Conservation (phyloP, 23 red algal genomes). For the Porphyridium purpureum region DNA sequence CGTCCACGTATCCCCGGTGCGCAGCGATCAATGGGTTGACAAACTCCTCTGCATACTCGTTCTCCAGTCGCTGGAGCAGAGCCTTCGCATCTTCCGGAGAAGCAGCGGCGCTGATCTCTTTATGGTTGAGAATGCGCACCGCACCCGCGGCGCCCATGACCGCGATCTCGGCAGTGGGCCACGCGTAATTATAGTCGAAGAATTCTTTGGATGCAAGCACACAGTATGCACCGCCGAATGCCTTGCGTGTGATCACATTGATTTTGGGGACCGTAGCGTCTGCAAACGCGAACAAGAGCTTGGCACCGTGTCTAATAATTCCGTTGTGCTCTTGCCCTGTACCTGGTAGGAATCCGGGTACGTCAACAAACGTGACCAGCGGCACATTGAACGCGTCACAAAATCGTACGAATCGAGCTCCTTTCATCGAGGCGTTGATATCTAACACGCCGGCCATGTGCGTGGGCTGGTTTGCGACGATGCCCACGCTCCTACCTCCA, state of each 20-base stretch:
- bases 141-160: conserved; percentile 52
- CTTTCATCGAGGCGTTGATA: conserved; percentile 41
- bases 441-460: conserved; percentile 29
- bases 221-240: conserved; percentile 53
- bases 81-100: background rate
- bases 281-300: conserved; percentile 46
- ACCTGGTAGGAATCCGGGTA: conserved; percentile 52
- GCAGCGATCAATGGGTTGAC: conserved; percentile 8
- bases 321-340: conserved; percentile 32
- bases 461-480: conserved; percentile 39
- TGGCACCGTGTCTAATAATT: conserved; percentile 52
- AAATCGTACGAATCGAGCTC: conserved; percentile 55
- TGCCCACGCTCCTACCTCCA: conserved; percentile 16
- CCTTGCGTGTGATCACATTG: conserved; percentile 35
- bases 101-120: background rate
- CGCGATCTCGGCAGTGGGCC: conserved; percentile 41
- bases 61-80: background rate
- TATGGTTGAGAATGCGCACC: conserved; percentile 12
- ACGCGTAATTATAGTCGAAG: conserved; percentile 26
- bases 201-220: conserved; percentile 39
- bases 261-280: conserved; percentile 56
- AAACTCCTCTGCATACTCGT: conserved; percentile 8
- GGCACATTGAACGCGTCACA: conserved; percentile 45
- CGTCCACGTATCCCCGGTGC: conserved; percentile 34
- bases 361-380: conserved; percentile 39